Conservation (phyloP, 2,329 filamentous ascomycete genomes). For the Neopestalotiopsis sp. region DNA sequence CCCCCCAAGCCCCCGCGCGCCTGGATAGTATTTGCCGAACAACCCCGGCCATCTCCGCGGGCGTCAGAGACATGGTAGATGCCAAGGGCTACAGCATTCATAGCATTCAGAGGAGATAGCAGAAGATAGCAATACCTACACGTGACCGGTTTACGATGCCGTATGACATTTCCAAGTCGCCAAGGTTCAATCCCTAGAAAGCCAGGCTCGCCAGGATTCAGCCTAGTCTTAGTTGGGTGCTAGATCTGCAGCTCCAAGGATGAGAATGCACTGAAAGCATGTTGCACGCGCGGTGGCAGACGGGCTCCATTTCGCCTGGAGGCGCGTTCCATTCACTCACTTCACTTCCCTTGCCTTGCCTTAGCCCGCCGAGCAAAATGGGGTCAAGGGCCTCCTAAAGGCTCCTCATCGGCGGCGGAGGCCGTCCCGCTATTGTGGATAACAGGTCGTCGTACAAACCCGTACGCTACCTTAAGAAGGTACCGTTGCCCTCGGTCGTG, state of each 20-base stretch:
- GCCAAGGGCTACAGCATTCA: not conserved
- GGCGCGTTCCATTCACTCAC: not conserved
- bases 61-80: not conserved
- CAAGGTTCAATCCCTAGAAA: not conserved
- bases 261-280: not conserved
- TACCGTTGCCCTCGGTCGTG: not conserved
- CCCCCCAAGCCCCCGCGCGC: not conserved
- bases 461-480: constrained; percentile 11
- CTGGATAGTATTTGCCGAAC: not conserved
- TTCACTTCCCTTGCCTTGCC: not conserved
- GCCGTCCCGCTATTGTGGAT: constrained; percentile 15
- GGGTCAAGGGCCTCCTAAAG: not conserved
- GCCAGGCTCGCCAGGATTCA: not conserved
- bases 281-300: not conserved
- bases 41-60: not conserved
- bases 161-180: not conserved
- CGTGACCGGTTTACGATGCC: not conserved
- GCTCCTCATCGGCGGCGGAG: constrained; percentile 6
- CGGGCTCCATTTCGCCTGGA: not conserved
- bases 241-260: constrained; percentile 10
- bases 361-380: constrained; percentile 8
- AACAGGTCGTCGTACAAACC: not conserved
- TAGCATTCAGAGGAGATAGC: not conserved
- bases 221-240: not conserved
- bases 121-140: not conserved